phyloP scores from a whole-genome alignment of 1,284 basidiomycete species.

The Cryptococcus jaspeensis region DNA sequence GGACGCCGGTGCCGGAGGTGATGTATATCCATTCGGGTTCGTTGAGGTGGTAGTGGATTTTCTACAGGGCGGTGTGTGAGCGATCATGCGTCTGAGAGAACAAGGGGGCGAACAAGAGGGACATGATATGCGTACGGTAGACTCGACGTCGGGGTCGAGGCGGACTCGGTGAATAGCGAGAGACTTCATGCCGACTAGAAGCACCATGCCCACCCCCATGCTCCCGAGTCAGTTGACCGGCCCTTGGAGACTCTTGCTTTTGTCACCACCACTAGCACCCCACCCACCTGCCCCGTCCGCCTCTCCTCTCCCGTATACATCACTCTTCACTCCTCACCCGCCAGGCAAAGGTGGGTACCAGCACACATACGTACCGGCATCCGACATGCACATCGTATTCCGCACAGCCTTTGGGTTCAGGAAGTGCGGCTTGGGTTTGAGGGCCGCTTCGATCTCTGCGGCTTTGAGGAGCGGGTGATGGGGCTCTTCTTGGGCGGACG shows the following conservation, averaged over 20 bases:
- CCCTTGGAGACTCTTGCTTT: too few relatives aligned
- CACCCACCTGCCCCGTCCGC: too few relatives aligned
- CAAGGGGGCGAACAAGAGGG: neutral
- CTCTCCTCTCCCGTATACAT: too few relatives aligned
- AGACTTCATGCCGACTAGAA: constrained; percentile 17
- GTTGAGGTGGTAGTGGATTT: constrained; percentile 28
- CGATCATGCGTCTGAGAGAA: neutral
- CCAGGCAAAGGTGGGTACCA: too few relatives aligned
- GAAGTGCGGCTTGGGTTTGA: constrained; percentile 22
- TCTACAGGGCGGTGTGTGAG: constrained; percentile 5
- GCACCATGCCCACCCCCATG: neutral
- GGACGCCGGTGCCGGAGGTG: constrained; percentile 15
- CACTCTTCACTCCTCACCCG: too few relatives aligned
- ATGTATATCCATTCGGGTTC: constrained; percentile 36
- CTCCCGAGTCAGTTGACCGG: neutral
- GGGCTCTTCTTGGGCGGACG: too few relatives aligned
- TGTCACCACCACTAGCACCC: too few relatives aligned
- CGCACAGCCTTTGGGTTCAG: constrained; percentile 19
- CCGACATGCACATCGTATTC: constrained; percentile 19
- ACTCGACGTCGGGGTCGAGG: constrained; percentile 22
- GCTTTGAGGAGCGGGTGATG: constrained; percentile 23
- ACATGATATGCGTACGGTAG: constrained; percentile 15
- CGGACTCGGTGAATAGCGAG: constrained; percentile 28
- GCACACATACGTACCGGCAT: constrained; percentile 30
- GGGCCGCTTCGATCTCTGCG: constrained; percentile 20